Percentiles rank a stretch among this genome's conserved stretches.
Evolutionary conservation across 1,284 basidiomycete species (phyloP).

Genomic region (Albatrellus sp.): DNA sequence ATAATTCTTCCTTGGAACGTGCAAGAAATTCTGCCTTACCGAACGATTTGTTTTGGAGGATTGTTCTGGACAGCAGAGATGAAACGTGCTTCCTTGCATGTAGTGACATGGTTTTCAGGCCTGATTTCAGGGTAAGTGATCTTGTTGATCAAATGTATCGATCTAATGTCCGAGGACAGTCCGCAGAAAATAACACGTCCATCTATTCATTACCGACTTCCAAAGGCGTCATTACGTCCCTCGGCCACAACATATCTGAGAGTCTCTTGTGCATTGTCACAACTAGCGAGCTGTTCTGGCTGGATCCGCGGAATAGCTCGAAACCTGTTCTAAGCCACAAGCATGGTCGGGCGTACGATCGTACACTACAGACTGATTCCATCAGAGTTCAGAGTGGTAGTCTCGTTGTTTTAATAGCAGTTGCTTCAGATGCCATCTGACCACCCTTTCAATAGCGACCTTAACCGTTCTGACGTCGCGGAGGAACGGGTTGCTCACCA

Average conservation of each 20-base stretch:
- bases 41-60: constrained; percentile 22
- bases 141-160: not conserved
- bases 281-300: constrained; percentile 51
- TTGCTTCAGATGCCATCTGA: not conserved
- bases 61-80: constrained; percentile 13
- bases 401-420: constrained; percentile 6
- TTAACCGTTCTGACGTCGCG: constrained; percentile 45
- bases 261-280: constrained; percentile 39
- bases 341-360: constrained; percentile 50
- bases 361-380: constrained; percentile 34
- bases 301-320: constrained; percentile 43
- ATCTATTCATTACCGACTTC: constrained; percentile 23
- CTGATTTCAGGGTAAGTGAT: constrained; percentile 40
- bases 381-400: constrained; percentile 25
- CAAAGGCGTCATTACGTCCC: constrained; percentile 34
- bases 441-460: constrained; percentile 17
- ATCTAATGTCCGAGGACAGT: constrained; percentile 13
- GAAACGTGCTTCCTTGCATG: constrained; percentile 22
- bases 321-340: constrained; percentile 47
- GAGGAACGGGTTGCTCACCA: constrained; percentile 40
- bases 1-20: not conserved
- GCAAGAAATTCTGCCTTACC: not conserved
- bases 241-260: constrained; percentile 30
- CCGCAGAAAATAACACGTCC: constrained; percentile 13
- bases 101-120: constrained; percentile 18